phyloP scores from a whole-genome alignment of 805 yeast genomes.

The Saturnispora hagleri region DNA sequence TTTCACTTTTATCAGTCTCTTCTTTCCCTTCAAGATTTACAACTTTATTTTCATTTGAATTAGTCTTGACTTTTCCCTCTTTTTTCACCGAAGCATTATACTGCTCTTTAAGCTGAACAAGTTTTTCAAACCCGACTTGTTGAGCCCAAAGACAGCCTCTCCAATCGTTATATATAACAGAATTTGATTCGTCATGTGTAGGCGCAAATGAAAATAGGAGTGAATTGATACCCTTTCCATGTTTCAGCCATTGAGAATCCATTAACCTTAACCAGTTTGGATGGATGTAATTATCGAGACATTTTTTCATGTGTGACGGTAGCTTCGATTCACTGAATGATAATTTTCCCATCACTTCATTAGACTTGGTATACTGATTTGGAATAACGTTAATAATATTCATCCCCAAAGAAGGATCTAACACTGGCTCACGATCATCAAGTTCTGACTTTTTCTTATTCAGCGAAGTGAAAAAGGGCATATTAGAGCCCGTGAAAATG shows the following conservation, averaged over 20 bases:
- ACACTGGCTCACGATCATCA: slow-evolving; percentile 62
- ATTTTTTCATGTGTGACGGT: slow-evolving; percentile 14
- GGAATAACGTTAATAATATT: slow-evolving; percentile 64
- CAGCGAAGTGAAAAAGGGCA: slow-evolving; percentile 73
- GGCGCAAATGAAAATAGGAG: slow-evolving; percentile 54
- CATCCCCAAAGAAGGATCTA: slow-evolving; percentile 50
- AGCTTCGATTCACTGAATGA: slow-evolving; percentile 28
- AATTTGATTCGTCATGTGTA: slow-evolving; percentile 46
- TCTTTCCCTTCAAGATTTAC: not conserved
- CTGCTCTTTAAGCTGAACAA: slow-evolving; percentile 17
- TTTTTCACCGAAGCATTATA: not conserved
- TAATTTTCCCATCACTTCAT: slow-evolving; percentile 37
- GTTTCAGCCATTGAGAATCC: slow-evolving; percentile 55
- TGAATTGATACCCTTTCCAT: slow-evolving; percentile 28
- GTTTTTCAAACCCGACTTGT: slow-evolving; percentile 38
- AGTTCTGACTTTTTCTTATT: slow-evolving; percentile 53
- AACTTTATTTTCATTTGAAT: not conserved
- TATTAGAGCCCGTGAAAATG: slow-evolving; percentile 49
- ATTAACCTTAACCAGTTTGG: slow-evolving; percentile 61
- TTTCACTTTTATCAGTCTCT: not conserved
- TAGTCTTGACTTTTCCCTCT: slow-evolving; percentile 1
- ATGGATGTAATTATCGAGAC: slow-evolving; percentile 45
- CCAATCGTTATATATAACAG: slow-evolving; percentile 42
- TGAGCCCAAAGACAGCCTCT: slow-evolving; percentile 47
- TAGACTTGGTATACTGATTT: slow-evolving; percentile 25